Conservation (phyloP, 768 basidiomycete genomes). For the Lactarius deliciosus region DNA sequence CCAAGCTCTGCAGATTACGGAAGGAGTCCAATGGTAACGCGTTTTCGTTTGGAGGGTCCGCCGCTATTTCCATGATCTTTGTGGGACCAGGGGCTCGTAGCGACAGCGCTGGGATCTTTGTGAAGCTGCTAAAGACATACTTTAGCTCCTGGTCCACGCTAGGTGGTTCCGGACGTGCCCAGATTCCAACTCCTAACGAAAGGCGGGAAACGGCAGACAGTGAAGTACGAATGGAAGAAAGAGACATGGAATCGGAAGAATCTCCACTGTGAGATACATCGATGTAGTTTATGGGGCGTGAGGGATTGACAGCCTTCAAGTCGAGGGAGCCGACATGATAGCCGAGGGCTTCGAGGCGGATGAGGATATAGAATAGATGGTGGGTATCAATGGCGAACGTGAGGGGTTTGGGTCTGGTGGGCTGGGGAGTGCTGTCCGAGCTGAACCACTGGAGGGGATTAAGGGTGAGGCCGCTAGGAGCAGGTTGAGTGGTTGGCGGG, state of each 20-base stretch:
- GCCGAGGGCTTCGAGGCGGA: conserved; percentile 82
- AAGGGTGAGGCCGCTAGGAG: conserved; percentile 43
- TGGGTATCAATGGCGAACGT: conserved; percentile 72
- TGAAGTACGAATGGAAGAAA: conserved; percentile 74
- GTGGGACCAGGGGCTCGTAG: conserved; percentile 64
- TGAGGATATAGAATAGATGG: conserved; percentile 84
- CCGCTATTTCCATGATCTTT: conserved; percentile 64
- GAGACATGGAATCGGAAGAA: conserved; percentile 71
- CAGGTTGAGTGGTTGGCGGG: conserved; percentile 35
- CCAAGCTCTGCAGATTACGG: conserved; percentile 77
- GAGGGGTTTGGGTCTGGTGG: conserved; percentile 50
- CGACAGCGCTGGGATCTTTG: conserved; percentile 78
- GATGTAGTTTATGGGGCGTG: conserved; percentile 74
- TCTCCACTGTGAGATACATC: conserved; percentile 54
- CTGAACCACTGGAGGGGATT: conserved; percentile 65
- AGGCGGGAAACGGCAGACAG: conserved; percentile 73
- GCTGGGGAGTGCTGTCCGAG: conserved; percentile 36
- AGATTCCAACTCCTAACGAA: conserved; percentile 75
- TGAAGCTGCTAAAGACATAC: conserved; percentile 87
- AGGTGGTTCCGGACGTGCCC: conserved; percentile 57
- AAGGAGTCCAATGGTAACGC: conserved; percentile 82
- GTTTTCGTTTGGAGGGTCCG: conserved; percentile 68
- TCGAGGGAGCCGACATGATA: conserved; percentile 78
- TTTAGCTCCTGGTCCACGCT: conserved; percentile 73
- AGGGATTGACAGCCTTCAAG: conserved; percentile 67